These are phyloP conservation scores for Starmerella geochares DNA, from an alignment of 805 yeast species.

Conservation along the genomic window DNA sequence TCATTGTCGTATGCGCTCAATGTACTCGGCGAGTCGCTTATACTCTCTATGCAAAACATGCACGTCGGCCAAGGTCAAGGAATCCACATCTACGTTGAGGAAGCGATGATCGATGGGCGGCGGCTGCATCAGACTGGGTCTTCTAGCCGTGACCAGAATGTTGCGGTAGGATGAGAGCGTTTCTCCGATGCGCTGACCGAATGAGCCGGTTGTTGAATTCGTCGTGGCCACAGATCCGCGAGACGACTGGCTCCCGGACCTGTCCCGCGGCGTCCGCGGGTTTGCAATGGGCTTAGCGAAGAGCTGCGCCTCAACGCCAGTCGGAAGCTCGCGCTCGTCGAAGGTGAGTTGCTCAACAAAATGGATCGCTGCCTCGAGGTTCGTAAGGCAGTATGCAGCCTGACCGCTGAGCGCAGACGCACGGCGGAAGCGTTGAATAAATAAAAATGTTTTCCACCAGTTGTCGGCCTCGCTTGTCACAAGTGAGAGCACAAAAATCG, in stretches of 20 bases:
- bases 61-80: constrained; percentile 32
- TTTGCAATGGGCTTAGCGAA: constrained; percentile 20
- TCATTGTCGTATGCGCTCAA: constrained; percentile 8
- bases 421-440: constrained; percentile 35
- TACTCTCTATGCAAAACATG: constrained; percentile 32
- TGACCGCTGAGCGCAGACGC: constrained; percentile 31
- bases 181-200: constrained; percentile 29
- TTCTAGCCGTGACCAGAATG: constrained; percentile 16
- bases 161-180: constrained; percentile 27
- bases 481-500: constrained; percentile 32
- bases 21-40: constrained; percentile 30
- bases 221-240: constrained; percentile 27
- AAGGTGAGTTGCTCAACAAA: constrained; percentile 32
- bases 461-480: constrained; percentile 29
- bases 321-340: constrained; percentile 26
- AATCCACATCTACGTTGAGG: constrained; percentile 27
- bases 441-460: constrained; percentile 32
- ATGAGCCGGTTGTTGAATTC: constrained; percentile 17
- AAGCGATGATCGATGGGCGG: constrained; percentile 19
- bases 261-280: constrained; percentile 16
- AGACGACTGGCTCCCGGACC: constrained; percentile 25
- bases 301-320: constrained; percentile 25
- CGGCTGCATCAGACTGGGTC: constrained; percentile 14
- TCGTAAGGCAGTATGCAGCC: constrained; percentile 35
- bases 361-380: constrained; percentile 36